phyloP scores from a whole-genome alignment of 2,329 filamentous ascomycete genomes.

The Diaporthe eres region DNA sequence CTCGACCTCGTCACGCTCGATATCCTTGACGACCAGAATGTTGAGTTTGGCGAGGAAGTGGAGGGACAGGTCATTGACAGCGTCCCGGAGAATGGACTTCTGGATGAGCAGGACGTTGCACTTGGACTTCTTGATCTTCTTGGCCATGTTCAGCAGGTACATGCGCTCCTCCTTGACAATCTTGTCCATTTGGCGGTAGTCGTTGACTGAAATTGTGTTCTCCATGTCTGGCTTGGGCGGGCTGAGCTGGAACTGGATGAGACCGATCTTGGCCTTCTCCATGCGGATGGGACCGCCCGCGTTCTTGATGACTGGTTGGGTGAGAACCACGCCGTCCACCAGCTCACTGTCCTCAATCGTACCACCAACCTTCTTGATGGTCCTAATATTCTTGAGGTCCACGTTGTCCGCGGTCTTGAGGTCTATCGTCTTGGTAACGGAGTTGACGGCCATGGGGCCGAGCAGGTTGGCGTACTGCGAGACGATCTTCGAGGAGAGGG shows the following conservation, averaged over 20 bases:
- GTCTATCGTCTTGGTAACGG: constrained; percentile 96
- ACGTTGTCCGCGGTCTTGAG: constrained; percentile 96
- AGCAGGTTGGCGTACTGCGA: constrained; percentile 96
- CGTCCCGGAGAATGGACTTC: constrained; percentile 97
- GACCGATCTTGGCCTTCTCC: constrained; percentile 96
- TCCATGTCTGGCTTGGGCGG: constrained; percentile 99
- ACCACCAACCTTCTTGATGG: constrained; percentile 97
- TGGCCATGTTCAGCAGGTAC: constrained; percentile 98
- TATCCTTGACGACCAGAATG: constrained; percentile 96
- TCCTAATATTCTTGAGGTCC: constrained; percentile 94
- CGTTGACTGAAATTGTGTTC: constrained; percentile 98
- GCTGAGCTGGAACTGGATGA: constrained; percentile 99
- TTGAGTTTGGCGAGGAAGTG: constrained; percentile 98
- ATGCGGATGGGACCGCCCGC: constrained; percentile 91
- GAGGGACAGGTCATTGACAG: constrained; percentile 96
- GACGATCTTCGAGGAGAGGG: constrained; percentile 97
- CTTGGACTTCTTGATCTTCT: constrained; percentile 99
- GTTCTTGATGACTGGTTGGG: constrained; percentile 93
- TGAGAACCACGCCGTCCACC: constrained; percentile 92
- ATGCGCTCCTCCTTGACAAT: constrained; percentile 99
- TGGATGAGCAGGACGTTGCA: constrained; percentile 99
- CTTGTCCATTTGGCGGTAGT: constrained; percentile 99
- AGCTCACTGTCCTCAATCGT: constrained; percentile 99
- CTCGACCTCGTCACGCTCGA: constrained; percentile 98
- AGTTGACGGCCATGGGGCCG: constrained; percentile 98